These are phyloP conservation scores for Colletotrichum incanum DNA, from an alignment of 2,329 filamentous ascomycete genomes.

Conservation along the genomic window DNA sequence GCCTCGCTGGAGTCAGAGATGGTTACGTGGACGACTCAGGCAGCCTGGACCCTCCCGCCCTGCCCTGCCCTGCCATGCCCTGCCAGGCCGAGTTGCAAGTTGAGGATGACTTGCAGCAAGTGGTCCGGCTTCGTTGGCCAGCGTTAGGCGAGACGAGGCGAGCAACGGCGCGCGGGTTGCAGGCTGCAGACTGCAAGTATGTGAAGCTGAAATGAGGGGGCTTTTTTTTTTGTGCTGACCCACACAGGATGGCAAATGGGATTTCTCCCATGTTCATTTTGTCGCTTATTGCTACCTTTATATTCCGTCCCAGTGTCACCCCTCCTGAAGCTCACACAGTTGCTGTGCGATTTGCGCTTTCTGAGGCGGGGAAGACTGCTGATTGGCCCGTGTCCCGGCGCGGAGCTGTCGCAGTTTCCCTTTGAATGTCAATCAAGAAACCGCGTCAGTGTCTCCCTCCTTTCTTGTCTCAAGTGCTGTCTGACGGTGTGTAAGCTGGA, in stretches of 20 bases:
- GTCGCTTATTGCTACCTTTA: not conserved
- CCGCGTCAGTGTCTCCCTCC: not conserved
- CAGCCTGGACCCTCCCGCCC: not conserved
- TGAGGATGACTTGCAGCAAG: slow-evolving; percentile 21
- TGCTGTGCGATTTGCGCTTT: slow-evolving; percentile 11
- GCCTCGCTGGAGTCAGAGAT: not conserved
- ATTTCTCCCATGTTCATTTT: not conserved
- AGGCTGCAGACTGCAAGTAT: slow-evolving; percentile 2
- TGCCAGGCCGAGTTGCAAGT: slow-evolving; percentile 3
- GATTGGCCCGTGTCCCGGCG: slow-evolving; percentile 12
- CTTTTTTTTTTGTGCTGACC: not conserved
- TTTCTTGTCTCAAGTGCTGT: slow-evolving; percentile 3
- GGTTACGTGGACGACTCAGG: slow-evolving; percentile 5
- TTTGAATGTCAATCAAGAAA: slow-evolving; percentile 1
- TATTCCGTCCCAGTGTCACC: not conserved
- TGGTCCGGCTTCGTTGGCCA: slow-evolving; percentile 22
- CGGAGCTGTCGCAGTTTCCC: slow-evolving; percentile 27
- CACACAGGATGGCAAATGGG: not conserved
- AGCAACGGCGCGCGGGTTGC: not conserved
- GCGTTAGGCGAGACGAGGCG: slow-evolving; percentile 9
- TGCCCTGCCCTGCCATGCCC: not conserved
- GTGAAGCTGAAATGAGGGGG: not conserved
- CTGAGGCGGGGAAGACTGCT: slow-evolving; percentile 1
- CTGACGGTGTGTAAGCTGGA: not conserved
- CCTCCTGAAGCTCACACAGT: slow-evolving; percentile 4